phyloP scores from a whole-genome alignment of 306 rosid genomes.

The Pterocarpus santalinus region DNA sequence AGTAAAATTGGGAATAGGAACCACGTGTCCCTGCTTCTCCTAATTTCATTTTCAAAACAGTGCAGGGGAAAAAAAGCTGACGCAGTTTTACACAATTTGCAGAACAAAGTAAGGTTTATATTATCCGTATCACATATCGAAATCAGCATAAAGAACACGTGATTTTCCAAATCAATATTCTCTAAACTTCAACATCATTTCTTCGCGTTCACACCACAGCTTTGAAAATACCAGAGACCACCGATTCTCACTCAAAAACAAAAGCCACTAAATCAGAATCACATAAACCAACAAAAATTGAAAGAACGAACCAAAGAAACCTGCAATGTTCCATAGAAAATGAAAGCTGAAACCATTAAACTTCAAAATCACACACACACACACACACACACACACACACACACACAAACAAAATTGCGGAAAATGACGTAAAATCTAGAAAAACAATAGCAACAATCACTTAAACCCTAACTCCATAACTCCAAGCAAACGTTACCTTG shows the following conservation, averaged over 20 bases:
- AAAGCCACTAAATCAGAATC: neutral
- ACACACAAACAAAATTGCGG: neutral
- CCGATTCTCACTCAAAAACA: neutral
- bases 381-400: neutral
- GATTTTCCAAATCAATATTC: neutral
- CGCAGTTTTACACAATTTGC: neutral
- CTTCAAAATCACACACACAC: neutral
- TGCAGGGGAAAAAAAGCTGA: neutral
- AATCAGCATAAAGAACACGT: neutral
- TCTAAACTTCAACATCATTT: neutral
- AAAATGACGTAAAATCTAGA: neutral
- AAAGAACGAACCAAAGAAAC: too few relatives aligned
- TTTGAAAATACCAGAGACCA: neutral
- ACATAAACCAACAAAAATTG: neutral
- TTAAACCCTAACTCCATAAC: neutral
- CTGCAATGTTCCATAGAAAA: neutral
- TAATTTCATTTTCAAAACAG: neutral
- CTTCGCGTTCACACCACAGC: neutral
- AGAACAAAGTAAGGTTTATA: neutral
- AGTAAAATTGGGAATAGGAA: too few relatives aligned
- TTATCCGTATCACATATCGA: neutral
- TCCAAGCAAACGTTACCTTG: conserved; percentile 52
- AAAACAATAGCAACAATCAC: neutral
- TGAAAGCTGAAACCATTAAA: neutral
- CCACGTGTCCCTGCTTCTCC: neutral